phyloP scores from a whole-genome alignment of 192 early-diverging fungal species.

The Entomortierella parvispora region DNA sequence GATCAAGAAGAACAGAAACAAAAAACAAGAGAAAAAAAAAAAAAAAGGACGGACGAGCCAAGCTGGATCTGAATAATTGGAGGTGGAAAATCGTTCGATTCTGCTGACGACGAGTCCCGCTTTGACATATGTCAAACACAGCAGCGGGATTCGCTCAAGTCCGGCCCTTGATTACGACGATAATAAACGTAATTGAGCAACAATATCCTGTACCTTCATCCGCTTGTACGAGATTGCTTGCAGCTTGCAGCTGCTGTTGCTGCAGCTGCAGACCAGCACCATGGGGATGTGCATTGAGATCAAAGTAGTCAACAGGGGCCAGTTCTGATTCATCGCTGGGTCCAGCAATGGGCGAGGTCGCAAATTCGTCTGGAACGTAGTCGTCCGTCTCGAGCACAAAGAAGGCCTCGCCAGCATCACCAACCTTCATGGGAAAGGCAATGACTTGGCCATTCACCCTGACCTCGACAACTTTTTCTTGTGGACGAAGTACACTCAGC shows the following conservation, averaged over 20 bases:
- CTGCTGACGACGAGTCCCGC: no score
- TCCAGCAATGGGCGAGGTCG: constrained; percentile 89
- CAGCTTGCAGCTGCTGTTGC: neutral
- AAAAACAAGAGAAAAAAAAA: neutral
- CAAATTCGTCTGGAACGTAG: constrained; percentile 90
- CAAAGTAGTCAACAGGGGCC: constrained; percentile 47
- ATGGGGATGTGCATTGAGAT: constrained; percentile 26
- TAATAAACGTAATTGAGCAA: no score
- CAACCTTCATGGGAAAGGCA: constrained; percentile 94
- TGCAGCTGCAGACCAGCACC: constrained; percentile 7
- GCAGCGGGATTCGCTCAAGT: no score
- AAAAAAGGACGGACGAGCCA: no score
- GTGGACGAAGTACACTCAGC: constrained; percentile 87
- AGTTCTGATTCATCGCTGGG: constrained; percentile 53
- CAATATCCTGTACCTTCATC: constrained; percentile 21
- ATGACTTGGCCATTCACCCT: constrained; percentile 82
- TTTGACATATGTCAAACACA: constrained; percentile 46
- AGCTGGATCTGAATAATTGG: constrained; percentile 33
- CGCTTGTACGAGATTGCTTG: constrained; percentile 5
- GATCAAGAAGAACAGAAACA: neutral
- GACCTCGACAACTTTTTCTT: constrained; percentile 92
- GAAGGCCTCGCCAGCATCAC: constrained; percentile 97
- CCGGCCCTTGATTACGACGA: no score
- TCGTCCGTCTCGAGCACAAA: constrained; percentile 95
- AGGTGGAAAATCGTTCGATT: neutral